A percentile compares a stretch with the other conserved stretches of the same genome.
These are phyloP conservation scores for Luffa aegyptiaca DNA, from an alignment of 306 rosid species.

Conservation along the genomic window DNA sequence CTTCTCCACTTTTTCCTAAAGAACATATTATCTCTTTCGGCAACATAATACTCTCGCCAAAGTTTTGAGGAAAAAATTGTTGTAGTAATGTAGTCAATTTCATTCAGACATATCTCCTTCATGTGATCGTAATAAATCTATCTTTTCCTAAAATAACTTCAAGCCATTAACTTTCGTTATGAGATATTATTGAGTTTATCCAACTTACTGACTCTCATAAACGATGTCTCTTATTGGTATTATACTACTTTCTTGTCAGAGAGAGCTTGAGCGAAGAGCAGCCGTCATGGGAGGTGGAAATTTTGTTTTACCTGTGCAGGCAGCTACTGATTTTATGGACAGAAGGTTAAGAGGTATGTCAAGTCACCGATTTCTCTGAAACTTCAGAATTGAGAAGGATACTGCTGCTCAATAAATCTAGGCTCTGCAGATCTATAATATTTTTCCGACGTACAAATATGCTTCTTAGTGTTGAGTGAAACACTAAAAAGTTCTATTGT, in stretches of 20 bases:
- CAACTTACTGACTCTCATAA: not conserved
- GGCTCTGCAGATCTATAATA: not conserved
- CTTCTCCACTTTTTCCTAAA: not conserved
- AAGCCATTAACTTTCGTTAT: not conserved
- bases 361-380: not conserved
- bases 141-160: not conserved
- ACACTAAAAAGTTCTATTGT: not conserved
- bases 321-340: constrained; percentile 75
- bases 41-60: not conserved
- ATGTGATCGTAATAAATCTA: not conserved
- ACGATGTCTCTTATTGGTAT: constrained; percentile 13
- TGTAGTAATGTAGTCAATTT: not conserved
- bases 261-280: constrained; percentile 72
- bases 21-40: not conserved
- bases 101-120: not conserved
- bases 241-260: constrained; percentile 24
- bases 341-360: constrained; percentile 53
- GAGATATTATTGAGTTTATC: not conserved
- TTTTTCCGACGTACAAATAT: not conserved
- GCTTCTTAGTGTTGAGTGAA: not conserved
- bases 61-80: not conserved
- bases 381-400: not conserved
- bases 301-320: constrained; percentile 85
- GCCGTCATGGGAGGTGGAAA: constrained; percentile 88
- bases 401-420: not conserved